A percentile compares a stretch with the other conserved stretches of the same genome.
These are phyloP conservation scores for Verticillium albo-atrum DNA, from an alignment of 2,329 filamentous ascomycete genomes.

Conservation along the genomic window DNA sequence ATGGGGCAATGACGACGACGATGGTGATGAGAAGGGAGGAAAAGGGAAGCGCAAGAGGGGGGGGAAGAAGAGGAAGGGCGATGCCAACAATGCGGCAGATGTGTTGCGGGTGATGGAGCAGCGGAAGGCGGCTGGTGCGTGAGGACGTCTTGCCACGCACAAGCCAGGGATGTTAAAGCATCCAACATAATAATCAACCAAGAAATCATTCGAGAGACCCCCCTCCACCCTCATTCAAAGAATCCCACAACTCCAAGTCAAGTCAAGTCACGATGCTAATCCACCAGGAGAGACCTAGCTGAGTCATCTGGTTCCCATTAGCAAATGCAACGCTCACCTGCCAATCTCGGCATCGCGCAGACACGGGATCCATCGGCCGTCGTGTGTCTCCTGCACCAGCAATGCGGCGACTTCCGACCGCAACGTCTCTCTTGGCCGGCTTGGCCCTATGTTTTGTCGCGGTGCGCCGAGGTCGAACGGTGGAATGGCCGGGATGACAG, in stretches of 20 bases:
- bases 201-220: background rate
- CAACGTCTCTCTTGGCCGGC: background rate
- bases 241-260: background rate
- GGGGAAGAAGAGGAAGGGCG: conserved; percentile 71
- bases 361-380: background rate
- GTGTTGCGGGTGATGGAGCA: conserved; percentile 74
- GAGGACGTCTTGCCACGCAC: background rate
- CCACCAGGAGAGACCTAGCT: background rate
- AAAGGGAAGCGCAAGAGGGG: conserved; percentile 64
- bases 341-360: background rate
- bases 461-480: background rate
- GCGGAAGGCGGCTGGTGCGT: conserved; percentile 30
- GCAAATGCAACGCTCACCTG: background rate
- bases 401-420: background rate
- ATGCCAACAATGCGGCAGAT: conserved; percentile 73
- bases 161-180: too few species aligned
- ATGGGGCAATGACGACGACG: conserved; percentile 53
- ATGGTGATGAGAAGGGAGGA: conserved; percentile 37
- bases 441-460: background rate
- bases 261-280: background rate
- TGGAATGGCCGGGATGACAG: background rate
- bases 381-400: background rate
- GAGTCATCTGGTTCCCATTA: background rate
- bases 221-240: background rate
- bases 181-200: too few species aligned